phyloP scores from a whole-genome alignment of 331 rosid genomes.

The Dryas integrifolia region DNA sequence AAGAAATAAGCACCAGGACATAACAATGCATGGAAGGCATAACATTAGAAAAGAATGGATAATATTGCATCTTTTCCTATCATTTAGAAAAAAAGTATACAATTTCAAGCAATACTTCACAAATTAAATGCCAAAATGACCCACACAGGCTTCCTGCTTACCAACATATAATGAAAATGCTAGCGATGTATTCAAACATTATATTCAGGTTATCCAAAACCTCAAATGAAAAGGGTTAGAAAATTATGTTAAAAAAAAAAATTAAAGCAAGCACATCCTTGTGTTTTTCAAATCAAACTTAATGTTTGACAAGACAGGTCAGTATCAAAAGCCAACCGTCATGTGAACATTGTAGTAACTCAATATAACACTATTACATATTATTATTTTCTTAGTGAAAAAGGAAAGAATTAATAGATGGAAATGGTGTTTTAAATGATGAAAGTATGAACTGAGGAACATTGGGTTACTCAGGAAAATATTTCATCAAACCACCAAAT shows the following conservation, averaged over 20 bases:
- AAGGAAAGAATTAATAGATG: background rate
- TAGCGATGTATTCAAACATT: background rate
- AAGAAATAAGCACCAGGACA: background rate
- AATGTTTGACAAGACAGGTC: background rate
- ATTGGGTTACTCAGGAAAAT: slow-evolving; percentile 58
- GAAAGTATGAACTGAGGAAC: background rate
- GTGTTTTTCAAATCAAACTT: background rate
- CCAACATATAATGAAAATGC: background rate
- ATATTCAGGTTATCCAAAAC: background rate
- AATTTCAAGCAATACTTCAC: background rate
- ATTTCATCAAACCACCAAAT: slow-evolving; percentile 35
- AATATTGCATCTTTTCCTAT: too few relatives aligned
- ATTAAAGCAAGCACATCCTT: background rate
- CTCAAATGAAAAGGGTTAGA: background rate
- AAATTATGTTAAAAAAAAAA: background rate
- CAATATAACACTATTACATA: background rate
- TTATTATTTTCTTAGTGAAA: background rate
- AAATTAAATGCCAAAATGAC: too few relatives aligned
- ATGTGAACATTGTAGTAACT: background rate
- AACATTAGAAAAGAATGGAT: too few relatives aligned
- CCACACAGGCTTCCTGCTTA: background rate
- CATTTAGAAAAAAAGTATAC: too few relatives aligned
- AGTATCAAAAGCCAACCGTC: background rate
- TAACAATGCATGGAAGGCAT: background rate
- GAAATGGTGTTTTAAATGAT: background rate